These are phyloP conservation scores for Umbelopsis sp. DNA, from an alignment of 192 early-diverging fungal species.

Conservation along the genomic window DNA sequence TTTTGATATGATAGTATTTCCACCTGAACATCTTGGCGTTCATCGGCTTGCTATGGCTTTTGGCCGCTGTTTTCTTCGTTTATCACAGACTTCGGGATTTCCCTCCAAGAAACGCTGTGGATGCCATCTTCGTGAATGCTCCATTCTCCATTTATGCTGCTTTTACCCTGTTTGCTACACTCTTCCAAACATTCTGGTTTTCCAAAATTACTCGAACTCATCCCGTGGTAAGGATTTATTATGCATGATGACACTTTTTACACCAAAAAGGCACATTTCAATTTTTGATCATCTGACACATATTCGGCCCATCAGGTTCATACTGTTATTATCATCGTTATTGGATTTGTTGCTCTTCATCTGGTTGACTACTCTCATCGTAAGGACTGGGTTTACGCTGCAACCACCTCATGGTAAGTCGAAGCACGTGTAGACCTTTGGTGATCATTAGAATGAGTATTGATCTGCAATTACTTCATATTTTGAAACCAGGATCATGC, in stretches of 20 bases:
- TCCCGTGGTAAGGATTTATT: neutral
- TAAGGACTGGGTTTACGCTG: constrained; percentile 41
- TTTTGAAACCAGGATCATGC: constrained; percentile 20
- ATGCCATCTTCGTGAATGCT: constrained; percentile 43
- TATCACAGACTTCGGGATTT: constrained; percentile 40
- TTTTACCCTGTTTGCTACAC: constrained; percentile 24
- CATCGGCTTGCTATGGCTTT: constrained; percentile 34
- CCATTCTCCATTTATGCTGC: constrained; percentile 48
- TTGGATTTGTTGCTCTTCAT: constrained; percentile 31
- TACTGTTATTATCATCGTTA: constrained; percentile 17
- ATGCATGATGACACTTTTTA: constrained; percentile 1
- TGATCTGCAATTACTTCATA: constrained; percentile 12
- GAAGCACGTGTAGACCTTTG: constrained; percentile 11
- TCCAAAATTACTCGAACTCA: constrained; percentile 8
- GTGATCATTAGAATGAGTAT: neutral
- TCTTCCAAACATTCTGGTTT: constrained; percentile 34
- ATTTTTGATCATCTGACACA: neutral
- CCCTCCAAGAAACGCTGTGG: constrained; percentile 41
- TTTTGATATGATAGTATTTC: constrained; percentile 22
- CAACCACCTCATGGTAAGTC: constrained; percentile 42
- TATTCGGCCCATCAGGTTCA: constrained; percentile 18
- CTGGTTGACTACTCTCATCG: constrained; percentile 43
- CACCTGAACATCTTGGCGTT: constrained; percentile 31
- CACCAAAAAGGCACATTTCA: neutral
- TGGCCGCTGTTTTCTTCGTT: constrained; percentile 33